Base-by-base conservation (phyloP, 371 early-diverging fungal species). In the Mucor ambiguus region DNA sequence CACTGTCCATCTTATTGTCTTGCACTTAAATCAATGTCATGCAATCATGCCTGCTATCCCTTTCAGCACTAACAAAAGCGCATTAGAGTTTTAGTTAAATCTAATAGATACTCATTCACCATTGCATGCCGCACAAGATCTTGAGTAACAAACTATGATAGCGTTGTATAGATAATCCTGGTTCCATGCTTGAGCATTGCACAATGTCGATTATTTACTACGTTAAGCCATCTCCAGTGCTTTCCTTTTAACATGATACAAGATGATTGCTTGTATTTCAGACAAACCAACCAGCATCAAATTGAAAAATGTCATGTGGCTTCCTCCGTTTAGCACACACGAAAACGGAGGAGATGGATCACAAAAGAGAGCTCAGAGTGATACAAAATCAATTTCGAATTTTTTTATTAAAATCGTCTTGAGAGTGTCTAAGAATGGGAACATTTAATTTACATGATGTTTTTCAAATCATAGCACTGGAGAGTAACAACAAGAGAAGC, bases 311-410 rank as follows among this genome's bases (percentile, higher is more conserved):
- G 12, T 41, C 41, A 41, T 41, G 41, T 41, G 41, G 41, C 41
- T 41, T 41, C 18, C 41, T 41, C 41, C 41, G 41, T 41, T 41
- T 18, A 41, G 18, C 41, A 18, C 41, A 4, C 41, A 41, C 14
- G 18, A 41, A 41, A 49, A 49, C 11, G 52, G 52, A 26, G 52
- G 16, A 49, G 41, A 18, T 14, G 41, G 41, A 41, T 41, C 41
- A 41, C 41, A 41, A 41, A 41, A 41, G 41, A 41, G 18, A 41
- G 41, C 5, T 49, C 12, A 26, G 52, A 49, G 52, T 49, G 52
- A 49, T 49, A 49, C 52, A 49, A 49, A 28, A 49, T 49, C 52
- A 49, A 28, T 49, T 49, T 49, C 26, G 12, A 49, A n/a, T n/a
- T 24, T 49, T 24, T 24, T 49, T 49, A 49, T 49, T 49, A 12